Conservation (phyloP, 768 basidiomycete genomes). For the Boletus tomentosulus region DNA sequence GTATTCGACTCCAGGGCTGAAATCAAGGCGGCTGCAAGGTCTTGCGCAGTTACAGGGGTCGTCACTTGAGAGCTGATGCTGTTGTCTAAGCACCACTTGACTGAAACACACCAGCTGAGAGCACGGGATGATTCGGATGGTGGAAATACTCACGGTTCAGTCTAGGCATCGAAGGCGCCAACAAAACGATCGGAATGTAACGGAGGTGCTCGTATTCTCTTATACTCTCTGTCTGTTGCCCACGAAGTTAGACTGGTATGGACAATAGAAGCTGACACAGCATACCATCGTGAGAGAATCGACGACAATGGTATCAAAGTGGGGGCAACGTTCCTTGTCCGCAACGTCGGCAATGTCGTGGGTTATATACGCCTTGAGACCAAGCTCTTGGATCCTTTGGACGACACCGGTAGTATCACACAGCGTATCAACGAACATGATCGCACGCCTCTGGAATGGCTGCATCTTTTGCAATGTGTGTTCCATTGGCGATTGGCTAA, state of each 20-base stretch:
- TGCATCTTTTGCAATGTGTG: conserved; percentile 73
- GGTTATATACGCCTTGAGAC: conserved; percentile 71
- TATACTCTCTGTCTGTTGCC: conserved; percentile 73
- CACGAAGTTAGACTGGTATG: conserved; percentile 14
- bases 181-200: conserved; percentile 92
- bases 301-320: conserved; percentile 93
- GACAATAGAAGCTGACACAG: conserved; percentile 18
- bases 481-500: conserved; percentile 72
- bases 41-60: conserved; percentile 82
- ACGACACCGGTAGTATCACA: conserved; percentile 72
- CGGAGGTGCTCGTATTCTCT: conserved; percentile 92
- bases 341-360: conserved; percentile 77
- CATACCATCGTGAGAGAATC: conserved; percentile 83
- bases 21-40: conserved; percentile 87
- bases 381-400: conserved; percentile 71
- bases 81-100: conserved; percentile 96
- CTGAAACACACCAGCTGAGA: conserved; percentile 35
- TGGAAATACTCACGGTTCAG: conserved; percentile 57
- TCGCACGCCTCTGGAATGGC: conserved; percentile 82
- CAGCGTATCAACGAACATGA: conserved; percentile 89
- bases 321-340: conserved; percentile 76
- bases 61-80: conserved; percentile 95
- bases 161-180: conserved; percentile 73
- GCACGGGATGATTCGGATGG: not conserved
- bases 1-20: conserved; percentile 95